These are phyloP conservation scores for Pseudoscleropodium purum DNA, from an alignment of 225 moss, liverwort and hornwort species.

Conservation along the genomic window DNA sequence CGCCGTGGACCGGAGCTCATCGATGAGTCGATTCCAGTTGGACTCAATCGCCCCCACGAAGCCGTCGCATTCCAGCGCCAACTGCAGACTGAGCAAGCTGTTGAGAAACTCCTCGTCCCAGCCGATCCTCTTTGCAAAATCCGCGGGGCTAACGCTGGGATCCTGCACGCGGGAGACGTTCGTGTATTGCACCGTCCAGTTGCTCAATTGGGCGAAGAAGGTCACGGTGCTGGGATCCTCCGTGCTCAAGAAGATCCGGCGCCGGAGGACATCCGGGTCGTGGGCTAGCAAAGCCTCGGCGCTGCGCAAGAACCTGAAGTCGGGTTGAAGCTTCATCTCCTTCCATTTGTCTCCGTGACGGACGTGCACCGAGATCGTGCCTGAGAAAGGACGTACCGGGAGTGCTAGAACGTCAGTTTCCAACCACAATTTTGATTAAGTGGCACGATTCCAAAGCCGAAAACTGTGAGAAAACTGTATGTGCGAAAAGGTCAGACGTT, in stretches of 20 bases:
- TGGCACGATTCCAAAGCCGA: not conserved
- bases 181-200: conserved; percentile 6
- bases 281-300: not conserved
- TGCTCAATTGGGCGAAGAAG: not conserved
- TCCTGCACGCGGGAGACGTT: not conserved
- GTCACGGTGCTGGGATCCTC: conserved; percentile 8
- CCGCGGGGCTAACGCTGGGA: not conserved
- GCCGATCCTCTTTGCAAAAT: not conserved
- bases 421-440: not conserved
- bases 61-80: conserved; percentile 23
- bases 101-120: conserved; percentile 30
- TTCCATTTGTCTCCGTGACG: conserved; percentile 25
- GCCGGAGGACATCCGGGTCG: not conserved
- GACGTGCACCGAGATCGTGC: conserved; percentile 16
- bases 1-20: not conserved
- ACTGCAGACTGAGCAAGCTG: conserved; percentile 8
- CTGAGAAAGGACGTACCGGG: not conserved
- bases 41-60: conserved; percentile 1
- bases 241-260: conserved; percentile 14
- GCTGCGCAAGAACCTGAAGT: not conserved
- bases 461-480: not conserved
- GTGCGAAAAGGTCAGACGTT: rapidly evolving
- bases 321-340: not conserved
- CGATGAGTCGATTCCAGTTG: not conserved
- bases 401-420: not conserved